Evolutionary conservation across 1,284 basidiomycete species (phyloP).

Genomic region (Pterulicium gracile): DNA sequence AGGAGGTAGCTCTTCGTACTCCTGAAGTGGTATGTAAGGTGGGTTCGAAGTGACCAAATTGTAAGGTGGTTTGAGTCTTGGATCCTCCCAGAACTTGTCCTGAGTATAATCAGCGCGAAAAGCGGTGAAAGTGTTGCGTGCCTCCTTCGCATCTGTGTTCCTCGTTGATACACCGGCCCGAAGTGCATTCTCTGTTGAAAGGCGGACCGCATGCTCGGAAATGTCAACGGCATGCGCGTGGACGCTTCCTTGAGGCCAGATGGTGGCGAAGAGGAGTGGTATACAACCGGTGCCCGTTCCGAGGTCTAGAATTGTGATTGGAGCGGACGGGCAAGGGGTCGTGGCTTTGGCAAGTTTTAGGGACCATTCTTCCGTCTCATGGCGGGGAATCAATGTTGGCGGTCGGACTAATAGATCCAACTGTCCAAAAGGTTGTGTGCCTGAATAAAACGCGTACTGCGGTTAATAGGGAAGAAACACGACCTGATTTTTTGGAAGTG

Average conservation of each 20-base stretch:
- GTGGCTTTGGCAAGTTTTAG: conserved; percentile 40
- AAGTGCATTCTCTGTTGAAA: background rate
- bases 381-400: conserved; percentile 83
- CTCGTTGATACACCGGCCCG: background rate
- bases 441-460: too few species aligned
- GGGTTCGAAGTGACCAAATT: conserved; percentile 86
- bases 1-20: conserved; percentile 51
- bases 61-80: conserved; percentile 35
- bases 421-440: conserved; percentile 81
- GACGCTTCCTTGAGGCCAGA: conserved; percentile 40
- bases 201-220: conserved; percentile 47
- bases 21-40: conserved; percentile 73
- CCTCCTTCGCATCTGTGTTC: conserved; percentile 8
- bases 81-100: conserved; percentile 22
- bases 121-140: conserved; percentile 35
- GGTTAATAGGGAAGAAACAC: conserved; percentile 7
- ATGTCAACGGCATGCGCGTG: conserved; percentile 65
- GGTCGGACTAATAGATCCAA: conserved; percentile 60
- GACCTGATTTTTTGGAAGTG: too few species aligned
- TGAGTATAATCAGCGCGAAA: conserved; percentile 35
- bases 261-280: conserved; percentile 64
- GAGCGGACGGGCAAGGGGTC: conserved; percentile 24
- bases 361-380: conserved; percentile 84
- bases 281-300: conserved; percentile 90
- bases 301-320: conserved; percentile 66